Evolutionary conservation across 2,329 filamentous ascomycete species (phyloP).

Genomic region (Zarea fungicola): DNA sequence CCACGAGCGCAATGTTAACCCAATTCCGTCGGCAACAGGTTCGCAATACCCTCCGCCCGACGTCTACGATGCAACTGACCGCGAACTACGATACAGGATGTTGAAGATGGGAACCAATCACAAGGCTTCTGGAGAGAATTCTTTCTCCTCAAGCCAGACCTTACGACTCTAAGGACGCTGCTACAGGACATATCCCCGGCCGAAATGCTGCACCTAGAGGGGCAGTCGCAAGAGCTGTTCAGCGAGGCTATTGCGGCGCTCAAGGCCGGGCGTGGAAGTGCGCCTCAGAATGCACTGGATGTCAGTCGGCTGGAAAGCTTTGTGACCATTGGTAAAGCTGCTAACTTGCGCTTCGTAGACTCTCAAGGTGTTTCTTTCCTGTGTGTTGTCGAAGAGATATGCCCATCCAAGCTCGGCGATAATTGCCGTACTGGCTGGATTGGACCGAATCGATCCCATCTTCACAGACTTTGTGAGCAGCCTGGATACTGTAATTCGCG

Average conservation of each 20-base stretch:
- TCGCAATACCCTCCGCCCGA: slow-evolving; percentile 12
- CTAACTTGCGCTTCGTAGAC: slow-evolving; percentile 53
- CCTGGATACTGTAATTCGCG: slow-evolving; percentile 77
- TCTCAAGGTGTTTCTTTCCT: slow-evolving; percentile 78
- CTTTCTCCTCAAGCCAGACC: slow-evolving; percentile 82
- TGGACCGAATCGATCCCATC: slow-evolving; percentile 80
- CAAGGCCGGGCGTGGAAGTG: slow-evolving; percentile 53
- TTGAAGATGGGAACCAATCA: slow-evolving; percentile 63
- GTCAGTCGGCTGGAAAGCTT: slow-evolving; percentile 38
- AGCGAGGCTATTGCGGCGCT: slow-evolving; percentile 64
- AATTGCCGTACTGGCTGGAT: slow-evolving; percentile 80
- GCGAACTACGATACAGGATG: slow-evolving; percentile 41
- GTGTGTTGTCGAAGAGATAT: slow-evolving; percentile 81
- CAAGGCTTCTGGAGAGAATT: slow-evolving; percentile 97
- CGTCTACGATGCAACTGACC: slow-evolving; percentile 24
- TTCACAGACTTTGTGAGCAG: slow-evolving; percentile 84
- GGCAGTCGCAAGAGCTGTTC: slow-evolving; percentile 76
- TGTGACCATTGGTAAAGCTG: too few relatives aligned
- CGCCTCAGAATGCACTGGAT: slow-evolving; percentile 77
- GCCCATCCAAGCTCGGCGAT: slow-evolving; percentile 94
- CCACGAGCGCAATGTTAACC: neutral
- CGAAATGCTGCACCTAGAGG: slow-evolving; percentile 70
- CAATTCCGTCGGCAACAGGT: too few relatives aligned
- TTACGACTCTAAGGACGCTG: slow-evolving; percentile 59
- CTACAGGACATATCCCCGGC: slow-evolving; percentile 67